Conservation (phyloP, 257 asterid genomes). For the Paraleonurus japonicus region DNA sequence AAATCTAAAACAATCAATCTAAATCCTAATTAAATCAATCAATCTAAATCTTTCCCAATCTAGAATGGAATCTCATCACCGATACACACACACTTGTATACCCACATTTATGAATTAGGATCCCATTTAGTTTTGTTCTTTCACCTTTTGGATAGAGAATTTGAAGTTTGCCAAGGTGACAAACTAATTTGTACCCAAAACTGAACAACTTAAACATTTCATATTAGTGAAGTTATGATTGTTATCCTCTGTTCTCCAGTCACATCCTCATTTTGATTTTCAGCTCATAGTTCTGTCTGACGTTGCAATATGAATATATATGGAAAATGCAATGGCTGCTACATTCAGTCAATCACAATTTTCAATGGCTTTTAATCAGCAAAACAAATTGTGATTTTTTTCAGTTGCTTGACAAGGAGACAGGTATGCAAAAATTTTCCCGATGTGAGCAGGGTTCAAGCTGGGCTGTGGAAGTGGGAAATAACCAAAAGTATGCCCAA, state of each 20-base stretch:
- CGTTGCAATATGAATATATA: constrained; percentile 3
- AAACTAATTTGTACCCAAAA: constrained; percentile 8
- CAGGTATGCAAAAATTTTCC: constrained; percentile 54
- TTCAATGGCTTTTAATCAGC: constrained; percentile 23
- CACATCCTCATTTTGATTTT: constrained; percentile 10
- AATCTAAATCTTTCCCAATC: no score
- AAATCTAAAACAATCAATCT: no score
- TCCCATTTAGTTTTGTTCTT: neutral
- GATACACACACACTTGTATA: neutral
- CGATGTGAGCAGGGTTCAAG: constrained; percentile 81
- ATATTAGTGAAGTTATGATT: neutral
- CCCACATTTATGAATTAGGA: neutral
- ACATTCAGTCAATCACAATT: neutral
- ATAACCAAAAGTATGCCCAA: constrained; percentile 68
- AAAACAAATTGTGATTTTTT: constrained; percentile 24
- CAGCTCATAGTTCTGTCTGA: neutral
- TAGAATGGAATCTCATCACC: no score
- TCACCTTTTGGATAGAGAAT: neutral
- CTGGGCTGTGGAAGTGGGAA: constrained; percentile 99
- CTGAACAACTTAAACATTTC: neutral
- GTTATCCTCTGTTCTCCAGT: neutral
- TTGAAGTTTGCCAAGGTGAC: neutral
- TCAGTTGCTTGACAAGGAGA: constrained; percentile 81
- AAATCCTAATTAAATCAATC: no score
- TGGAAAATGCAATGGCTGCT: neutral